These are phyloP conservation scores for Cercis canadensis DNA, from an alignment of 306 rosid genomes.

Conservation along the genomic window DNA sequence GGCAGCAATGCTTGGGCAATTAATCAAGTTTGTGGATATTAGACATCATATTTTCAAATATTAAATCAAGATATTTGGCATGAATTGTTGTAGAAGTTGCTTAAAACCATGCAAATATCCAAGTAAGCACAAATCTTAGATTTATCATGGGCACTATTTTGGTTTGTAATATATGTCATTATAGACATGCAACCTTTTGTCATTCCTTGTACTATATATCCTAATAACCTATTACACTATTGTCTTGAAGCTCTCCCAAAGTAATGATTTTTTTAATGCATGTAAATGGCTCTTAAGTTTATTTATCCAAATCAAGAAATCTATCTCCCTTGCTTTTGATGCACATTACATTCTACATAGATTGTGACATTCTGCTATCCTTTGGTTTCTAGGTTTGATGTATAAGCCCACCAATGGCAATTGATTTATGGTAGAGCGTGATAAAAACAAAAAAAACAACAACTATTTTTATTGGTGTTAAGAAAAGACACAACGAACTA, in stretches of 20 bases:
- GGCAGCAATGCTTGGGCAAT: conserved; percentile 88
- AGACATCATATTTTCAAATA: not conserved
- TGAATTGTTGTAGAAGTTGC: not conserved
- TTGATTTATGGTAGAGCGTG: too few species aligned
- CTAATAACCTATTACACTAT: too few species aligned
- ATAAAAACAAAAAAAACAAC: too few species aligned
- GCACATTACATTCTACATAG: conserved; percentile 38
- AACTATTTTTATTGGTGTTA: too few species aligned
- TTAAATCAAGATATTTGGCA: not conserved
- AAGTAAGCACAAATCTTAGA: too few species aligned
- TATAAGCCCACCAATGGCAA: too few species aligned
- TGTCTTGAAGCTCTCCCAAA: not conserved
- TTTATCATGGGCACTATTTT: too few species aligned
- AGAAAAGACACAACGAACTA: too few species aligned
- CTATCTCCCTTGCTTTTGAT: conserved; percentile 18
- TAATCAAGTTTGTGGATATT: conserved; percentile 6
- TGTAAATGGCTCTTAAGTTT: not conserved
- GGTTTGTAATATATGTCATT: too few species aligned
- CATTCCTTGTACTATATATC: too few species aligned
- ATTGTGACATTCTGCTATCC: conserved; percentile 38
- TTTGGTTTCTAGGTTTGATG: conserved; percentile 65
- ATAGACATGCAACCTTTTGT: too few species aligned
- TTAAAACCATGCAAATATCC: too few species aligned
- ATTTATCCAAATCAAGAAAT: not conserved
- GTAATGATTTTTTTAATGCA: not conserved